These are phyloP conservation scores for Bremia lactucae DNA, from an alignment of 352 stramenopile genomes.

Conservation along the genomic window DNA sequence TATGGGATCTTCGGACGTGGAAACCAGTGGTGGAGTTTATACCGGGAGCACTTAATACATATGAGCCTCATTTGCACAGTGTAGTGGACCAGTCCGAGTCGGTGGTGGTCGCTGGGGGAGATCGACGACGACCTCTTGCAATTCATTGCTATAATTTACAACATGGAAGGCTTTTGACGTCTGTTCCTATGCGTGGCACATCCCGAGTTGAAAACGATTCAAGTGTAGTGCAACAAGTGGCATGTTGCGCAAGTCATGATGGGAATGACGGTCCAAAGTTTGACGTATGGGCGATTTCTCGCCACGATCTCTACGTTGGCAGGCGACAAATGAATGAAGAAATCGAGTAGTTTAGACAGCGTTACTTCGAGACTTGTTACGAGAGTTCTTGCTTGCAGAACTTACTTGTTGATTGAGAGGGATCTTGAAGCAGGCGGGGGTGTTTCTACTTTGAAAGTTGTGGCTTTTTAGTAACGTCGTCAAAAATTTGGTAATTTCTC, in stretches of 20 bases:
- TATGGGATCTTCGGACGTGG: slow-evolving; percentile 39
- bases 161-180: slow-evolving; percentile 13
- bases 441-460: no score
- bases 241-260: slow-evolving; percentile 11
- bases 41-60: slow-evolving; percentile 14
- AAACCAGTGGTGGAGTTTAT: slow-evolving; percentile 27
- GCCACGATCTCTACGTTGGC: slow-evolving; percentile 28
- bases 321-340: slow-evolving; percentile 4
- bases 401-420: slow-evolving; percentile 49
- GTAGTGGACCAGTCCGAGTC: slow-evolving; percentile 24
- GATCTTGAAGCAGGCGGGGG: slow-evolving; percentile 68
- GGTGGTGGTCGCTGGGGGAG: slow-evolving; percentile 27
- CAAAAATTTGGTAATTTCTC: no score
- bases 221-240: slow-evolving; percentile 28
- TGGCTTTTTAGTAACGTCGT: no score
- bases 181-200: slow-evolving; percentile 8
- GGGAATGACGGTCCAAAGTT: slow-evolving; percentile 10
- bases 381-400: no score
- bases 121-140: slow-evolving; percentile 5
- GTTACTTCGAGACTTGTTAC: no score
- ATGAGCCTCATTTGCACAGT: slow-evolving; percentile 27
- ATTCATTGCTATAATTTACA: slow-evolving; percentile 25
- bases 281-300: slow-evolving; percentile 33
- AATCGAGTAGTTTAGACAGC: slow-evolving; percentile 2
- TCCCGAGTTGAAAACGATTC: slow-evolving; percentile 2